Base-by-base conservation (phyloP, 2,329 filamentous ascomycete genomes). In the Fusarium globosum region DNA sequence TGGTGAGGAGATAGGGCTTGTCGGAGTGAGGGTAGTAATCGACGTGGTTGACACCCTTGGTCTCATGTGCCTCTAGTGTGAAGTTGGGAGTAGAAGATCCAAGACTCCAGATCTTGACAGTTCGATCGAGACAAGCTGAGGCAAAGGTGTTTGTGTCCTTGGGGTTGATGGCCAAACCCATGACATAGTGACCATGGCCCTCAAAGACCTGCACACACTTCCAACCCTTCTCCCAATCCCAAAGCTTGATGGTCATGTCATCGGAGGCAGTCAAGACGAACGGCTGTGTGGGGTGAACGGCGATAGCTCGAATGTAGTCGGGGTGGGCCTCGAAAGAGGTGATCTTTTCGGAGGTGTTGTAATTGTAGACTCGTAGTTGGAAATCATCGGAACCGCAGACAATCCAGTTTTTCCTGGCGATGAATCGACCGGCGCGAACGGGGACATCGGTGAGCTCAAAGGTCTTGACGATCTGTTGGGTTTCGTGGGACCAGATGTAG, bases 151-250 rank as follows among this genome's bases (percentile, higher is more conserved):
- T 97, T 65, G 94, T 97, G 76, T 97, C 95, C 85, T 99, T 99
- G 56, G 96, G 96, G 83, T 99, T 99, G 82, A 98, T 97, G 58
- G 96, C 93, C 73, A 98, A 87, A 35, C 94, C 94, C 96, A 98
- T 98, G 73, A 97, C 96, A 76, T 97, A 97, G 85, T 97, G 96
- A 77, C 92, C 93, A 82, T 99, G 97, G 36, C 96, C 96, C 82
- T 98, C 96, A 79, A 98, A 99, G 49, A 97, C 91, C 83, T 97
- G 95, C 38, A 98, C 94, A 81, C 96, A 98, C 83, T 98, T 97
- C 96, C 96, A 99, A 77, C 91, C 91, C 83, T 96, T 97, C 79
- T 99, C 96, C 96, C 96, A 99, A 82, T 99, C 95, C 95, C 96
- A 99, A 57, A 98, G 88, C 88, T 96, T 97, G 81, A 98, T 97